Conservation (phyloP, 306 rosid genomes). For the Vigna nakashimae region DNA sequence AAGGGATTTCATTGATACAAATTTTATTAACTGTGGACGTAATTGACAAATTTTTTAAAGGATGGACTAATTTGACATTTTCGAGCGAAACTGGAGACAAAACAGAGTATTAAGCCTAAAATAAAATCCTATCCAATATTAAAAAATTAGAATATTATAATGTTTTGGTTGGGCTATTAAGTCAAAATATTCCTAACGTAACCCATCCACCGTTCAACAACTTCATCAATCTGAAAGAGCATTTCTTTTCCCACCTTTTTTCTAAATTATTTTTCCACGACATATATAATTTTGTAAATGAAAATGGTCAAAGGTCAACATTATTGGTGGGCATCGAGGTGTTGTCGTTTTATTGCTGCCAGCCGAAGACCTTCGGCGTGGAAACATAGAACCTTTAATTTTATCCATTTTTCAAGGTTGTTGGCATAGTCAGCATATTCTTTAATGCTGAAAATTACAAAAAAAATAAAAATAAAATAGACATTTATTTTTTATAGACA, state of each 20-base stretch:
- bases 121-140: no score
- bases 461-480: neutral
- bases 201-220: slow-evolving; percentile 49
- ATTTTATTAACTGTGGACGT: no score
- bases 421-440: slow-evolving; percentile 13
- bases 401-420: slow-evolving; percentile 23
- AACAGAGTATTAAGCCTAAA: no score
- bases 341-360: slow-evolving; percentile 39
- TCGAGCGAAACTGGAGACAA: no score
- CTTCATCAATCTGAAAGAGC: slow-evolving; percentile 46
- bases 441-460: neutral
- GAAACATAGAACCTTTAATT: neutral
- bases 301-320: slow-evolving; percentile 38
- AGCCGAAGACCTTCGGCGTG: slow-evolving; percentile 24
- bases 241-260: neutral
- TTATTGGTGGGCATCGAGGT: slow-evolving; percentile 15
- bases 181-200: slow-evolving; percentile 47
- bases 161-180: slow-evolving; percentile 23
- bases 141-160: no score
- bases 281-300: neutral
- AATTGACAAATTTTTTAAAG: no score
- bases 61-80: no score
- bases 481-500: neutral
- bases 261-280: neutral
- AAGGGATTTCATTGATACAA: no score